A percentile compares a stretch with the other conserved stretches of the same genome.
Conservation (phyloP, 768 basidiomycete species). For the Lactifluus subvellereus region DNA sequence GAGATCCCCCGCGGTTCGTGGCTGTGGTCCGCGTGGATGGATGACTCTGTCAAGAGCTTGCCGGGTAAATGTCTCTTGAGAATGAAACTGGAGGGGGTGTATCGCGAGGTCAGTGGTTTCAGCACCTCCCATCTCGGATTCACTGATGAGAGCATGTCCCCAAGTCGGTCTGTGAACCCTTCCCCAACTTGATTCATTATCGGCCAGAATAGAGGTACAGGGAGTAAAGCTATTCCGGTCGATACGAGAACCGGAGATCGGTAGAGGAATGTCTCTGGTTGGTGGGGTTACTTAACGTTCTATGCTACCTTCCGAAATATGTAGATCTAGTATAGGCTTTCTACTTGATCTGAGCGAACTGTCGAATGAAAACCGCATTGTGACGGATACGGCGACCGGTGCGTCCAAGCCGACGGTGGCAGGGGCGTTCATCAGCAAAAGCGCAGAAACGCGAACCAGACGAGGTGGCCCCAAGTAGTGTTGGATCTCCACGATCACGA, state of each 20-base stretch:
- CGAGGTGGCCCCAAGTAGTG: too few relatives aligned
- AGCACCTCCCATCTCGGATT: background rate
- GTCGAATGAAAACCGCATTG: too few relatives aligned
- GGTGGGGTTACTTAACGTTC: too few relatives aligned
- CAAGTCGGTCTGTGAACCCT: slow-evolving; percentile 48
- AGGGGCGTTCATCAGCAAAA: too few relatives aligned
- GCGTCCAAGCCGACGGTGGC: too few relatives aligned
- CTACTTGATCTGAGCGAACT: background rate
- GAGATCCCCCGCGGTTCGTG: slow-evolving; percentile 43
- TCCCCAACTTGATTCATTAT: slow-evolving; percentile 51
- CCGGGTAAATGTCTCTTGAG: slow-evolving; percentile 53
- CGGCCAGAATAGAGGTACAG: slow-evolving; percentile 19
- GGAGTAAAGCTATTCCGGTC: background rate
- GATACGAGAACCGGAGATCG: background rate
- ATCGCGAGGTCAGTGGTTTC: slow-evolving; percentile 43
- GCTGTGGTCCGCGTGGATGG: slow-evolving; percentile 43
- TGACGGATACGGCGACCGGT: too few relatives aligned
- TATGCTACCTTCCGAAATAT: background rate
- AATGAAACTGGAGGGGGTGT: slow-evolving; percentile 52
- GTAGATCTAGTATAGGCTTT: background rate
- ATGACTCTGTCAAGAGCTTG: slow-evolving; percentile 28
- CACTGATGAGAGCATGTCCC: slow-evolving; percentile 6
- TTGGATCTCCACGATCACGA: too few relatives aligned
- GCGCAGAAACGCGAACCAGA: too few relatives aligned
- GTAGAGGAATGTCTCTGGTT: background rate